Percentiles rank a stretch among this genome's conserved stretches.
These are phyloP conservation scores for Ampelocalamus luodianensis DNA, from an alignment of 176 grass and related monocot genomes.

Conservation along the genomic window DNA sequence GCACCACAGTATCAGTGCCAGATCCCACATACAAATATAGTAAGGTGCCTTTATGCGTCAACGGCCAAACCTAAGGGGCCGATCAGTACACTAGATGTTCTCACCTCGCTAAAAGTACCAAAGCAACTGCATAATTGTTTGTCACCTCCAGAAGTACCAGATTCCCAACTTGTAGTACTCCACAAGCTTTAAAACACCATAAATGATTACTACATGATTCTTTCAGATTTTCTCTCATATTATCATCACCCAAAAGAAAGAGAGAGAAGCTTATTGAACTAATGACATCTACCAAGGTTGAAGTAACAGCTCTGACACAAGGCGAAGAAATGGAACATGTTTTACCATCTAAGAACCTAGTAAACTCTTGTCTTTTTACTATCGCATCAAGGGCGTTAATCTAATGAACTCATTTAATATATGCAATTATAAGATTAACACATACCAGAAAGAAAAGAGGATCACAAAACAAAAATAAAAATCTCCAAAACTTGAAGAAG, in stretches of 20 bases:
- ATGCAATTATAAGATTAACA: not conserved
- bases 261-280: slow-evolving; percentile 17
- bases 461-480: not conserved
- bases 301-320: slow-evolving; percentile 7
- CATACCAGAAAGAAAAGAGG: not conserved
- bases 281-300: slow-evolving; percentile 2
- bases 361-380: not conserved
- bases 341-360: not conserved
- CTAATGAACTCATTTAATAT: not conserved
- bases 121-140: not conserved
- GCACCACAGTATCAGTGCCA: slow-evolving; percentile 1
- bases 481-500: not conserved
- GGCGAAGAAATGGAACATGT: not conserved
- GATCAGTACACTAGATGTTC: slow-evolving; percentile 36
- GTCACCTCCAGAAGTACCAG: slow-evolving; percentile 27
- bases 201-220: not conserved
- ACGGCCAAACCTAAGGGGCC: slow-evolving; percentile 9
- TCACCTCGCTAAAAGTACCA: slow-evolving; percentile 34
- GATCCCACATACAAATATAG: slow-evolving; percentile 33
- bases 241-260: not conserved
- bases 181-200: not conserved
- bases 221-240: slow-evolving; percentile 1
- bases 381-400: not conserved
- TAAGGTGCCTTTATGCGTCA: slow-evolving; percentile 38
- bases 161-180: slow-evolving; percentile 18